Evolutionary conservation across 2,329 filamentous ascomycete genomes (phyloP), one percentile per base, ranked within the genome.

Genomic region (Pseudonectria foliicola): DNA sequence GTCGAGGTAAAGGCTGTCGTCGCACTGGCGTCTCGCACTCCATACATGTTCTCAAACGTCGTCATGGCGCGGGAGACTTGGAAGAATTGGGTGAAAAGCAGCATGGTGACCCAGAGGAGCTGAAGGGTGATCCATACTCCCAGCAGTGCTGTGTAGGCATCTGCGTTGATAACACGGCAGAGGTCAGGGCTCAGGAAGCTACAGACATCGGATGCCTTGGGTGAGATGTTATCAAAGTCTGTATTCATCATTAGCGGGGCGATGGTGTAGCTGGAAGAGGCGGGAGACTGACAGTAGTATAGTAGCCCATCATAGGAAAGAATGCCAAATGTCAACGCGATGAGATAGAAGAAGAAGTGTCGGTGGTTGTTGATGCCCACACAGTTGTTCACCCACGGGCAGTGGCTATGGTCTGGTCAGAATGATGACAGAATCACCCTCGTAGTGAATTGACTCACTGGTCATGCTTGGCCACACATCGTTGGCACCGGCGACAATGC

Each of bases 331-430:
- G 87, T 84, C 43, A 98, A 66, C 51, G 65, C 80, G 27, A 93
- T 65, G 13, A 98, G 74, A 57, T 96, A 98, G 32, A 95, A 67
- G 53, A 95, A 84, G 61, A 98, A 98, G 50, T 95, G 89, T 11
- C 92, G 81, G 54, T 96, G 85, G 59, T 96, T 98, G 66, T 96
- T 96, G 44, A 92, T 77, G 28, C 86, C 92, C 27, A 98, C 77
- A 53, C 92, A 98, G 61, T 95, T 96, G 63, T 94, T 85, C 15
- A 96, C 85, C 92, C 92, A 98, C 0, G 92, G 92, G 54, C 92
- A 98, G 57, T 98, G 92, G 55, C 87, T 93, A 37, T 4, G 21
- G 13, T 10, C 11, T 6, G 35, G 61, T 50, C 57, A 56, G 44
- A 40, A 33, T 18, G 13, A 32, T 29, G 13, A 10, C 8, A 1